A percentile compares a stretch with the other conserved stretches of the same genome.
phyloP scores from a whole-genome alignment of 2,329 filamentous ascomycete genomes.

The Neonectria punicea region DNA sequence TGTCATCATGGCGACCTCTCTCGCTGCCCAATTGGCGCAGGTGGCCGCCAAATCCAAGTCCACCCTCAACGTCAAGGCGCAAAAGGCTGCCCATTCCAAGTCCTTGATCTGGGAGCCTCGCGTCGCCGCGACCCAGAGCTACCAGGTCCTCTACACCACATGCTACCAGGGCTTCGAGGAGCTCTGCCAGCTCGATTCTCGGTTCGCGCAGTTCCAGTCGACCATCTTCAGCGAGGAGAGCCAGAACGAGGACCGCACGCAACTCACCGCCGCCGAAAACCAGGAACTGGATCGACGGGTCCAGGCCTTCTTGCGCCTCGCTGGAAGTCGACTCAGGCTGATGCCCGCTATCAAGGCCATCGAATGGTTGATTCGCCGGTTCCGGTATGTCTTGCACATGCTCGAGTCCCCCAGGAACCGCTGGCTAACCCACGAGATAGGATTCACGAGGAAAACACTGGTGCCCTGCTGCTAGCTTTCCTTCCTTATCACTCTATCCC shows the following conservation, averaged over 20 bases:
- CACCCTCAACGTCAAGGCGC: conserved; percentile 90
- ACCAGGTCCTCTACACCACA: conserved; percentile 86
- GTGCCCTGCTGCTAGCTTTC: conserved; percentile 82
- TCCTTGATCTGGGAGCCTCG: conserved; percentile 93
- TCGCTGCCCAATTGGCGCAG: conserved; percentile 93
- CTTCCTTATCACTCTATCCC: conserved; percentile 91
- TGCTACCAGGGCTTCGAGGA: conserved; percentile 93
- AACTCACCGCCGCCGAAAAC: conserved; percentile 86
- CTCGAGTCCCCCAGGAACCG: neutral
- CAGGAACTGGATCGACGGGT: conserved; percentile 80
- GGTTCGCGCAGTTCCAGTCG: conserved; percentile 78
- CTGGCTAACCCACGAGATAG: conserved; percentile 55
- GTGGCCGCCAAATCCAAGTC: conserved; percentile 91
- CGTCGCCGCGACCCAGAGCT: conserved; percentile 87
- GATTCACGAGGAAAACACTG: conserved; percentile 91
- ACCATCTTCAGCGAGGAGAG: conserved; percentile 95
- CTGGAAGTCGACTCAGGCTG: conserved; percentile 79
- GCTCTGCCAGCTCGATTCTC: conserved; percentile 84
- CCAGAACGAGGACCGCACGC: conserved; percentile 85
- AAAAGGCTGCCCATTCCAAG: conserved; percentile 91
- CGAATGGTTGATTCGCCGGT: conserved; percentile 94
- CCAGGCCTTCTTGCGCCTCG: conserved; percentile 84
- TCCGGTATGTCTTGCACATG: conserved; percentile 69
- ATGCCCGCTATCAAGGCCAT: conserved; percentile 90
- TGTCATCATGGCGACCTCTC: conserved; percentile 78